These are phyloP conservation scores for Ceratocystis variospora DNA, from an alignment of 2,329 filamentous ascomycete species.

Conservation along the genomic window DNA sequence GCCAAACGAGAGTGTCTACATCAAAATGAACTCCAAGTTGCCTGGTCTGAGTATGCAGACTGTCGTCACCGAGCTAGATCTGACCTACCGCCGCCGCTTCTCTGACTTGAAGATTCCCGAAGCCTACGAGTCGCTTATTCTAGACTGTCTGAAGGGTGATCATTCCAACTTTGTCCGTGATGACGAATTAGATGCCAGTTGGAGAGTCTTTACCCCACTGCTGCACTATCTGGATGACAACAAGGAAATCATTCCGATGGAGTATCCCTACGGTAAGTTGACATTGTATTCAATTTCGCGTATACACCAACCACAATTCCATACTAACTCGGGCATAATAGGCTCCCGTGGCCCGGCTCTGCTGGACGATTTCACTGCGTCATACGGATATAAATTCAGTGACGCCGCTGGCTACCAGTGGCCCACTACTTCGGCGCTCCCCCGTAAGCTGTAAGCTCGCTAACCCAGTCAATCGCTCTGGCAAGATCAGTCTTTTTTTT, in stretches of 20 bases:
- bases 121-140: slow-evolving; percentile 93
- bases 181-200: slow-evolving; percentile 91
- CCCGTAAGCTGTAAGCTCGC: slow-evolving; percentile 58
- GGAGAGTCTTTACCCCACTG: slow-evolving; percentile 96
- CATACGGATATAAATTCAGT: slow-evolving; percentile 97
- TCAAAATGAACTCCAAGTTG: slow-evolving; percentile 99
- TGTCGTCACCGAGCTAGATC: slow-evolving; percentile 91
- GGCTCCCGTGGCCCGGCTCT: slow-evolving; percentile 93
- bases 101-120: slow-evolving; percentile 98
- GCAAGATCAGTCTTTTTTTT: slow-evolving; percentile 9
- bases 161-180: slow-evolving; percentile 99
- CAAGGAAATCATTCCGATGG: slow-evolving; percentile 99
- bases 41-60: slow-evolving; percentile 99
- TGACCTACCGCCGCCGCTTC: slow-evolving; percentile 96
- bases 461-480: slow-evolving; percentile 20
- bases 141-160: slow-evolving; percentile 95
- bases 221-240: slow-evolving; percentile 98
- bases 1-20: slow-evolving; percentile 98
- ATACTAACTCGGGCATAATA: slow-evolving; percentile 29
- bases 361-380: slow-evolving; percentile 93
- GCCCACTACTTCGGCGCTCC: slow-evolving; percentile 58
- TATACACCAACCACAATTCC: slow-evolving; percentile 20
- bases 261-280: slow-evolving; percentile 88
- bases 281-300: not conserved
- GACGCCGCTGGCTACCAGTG: slow-evolving; percentile 93